Evolutionary conservation across 345 rosid genomes (phyloP), one percentile per base, ranked within the genome.

Genomic region (Acer yangbiense): DNA sequence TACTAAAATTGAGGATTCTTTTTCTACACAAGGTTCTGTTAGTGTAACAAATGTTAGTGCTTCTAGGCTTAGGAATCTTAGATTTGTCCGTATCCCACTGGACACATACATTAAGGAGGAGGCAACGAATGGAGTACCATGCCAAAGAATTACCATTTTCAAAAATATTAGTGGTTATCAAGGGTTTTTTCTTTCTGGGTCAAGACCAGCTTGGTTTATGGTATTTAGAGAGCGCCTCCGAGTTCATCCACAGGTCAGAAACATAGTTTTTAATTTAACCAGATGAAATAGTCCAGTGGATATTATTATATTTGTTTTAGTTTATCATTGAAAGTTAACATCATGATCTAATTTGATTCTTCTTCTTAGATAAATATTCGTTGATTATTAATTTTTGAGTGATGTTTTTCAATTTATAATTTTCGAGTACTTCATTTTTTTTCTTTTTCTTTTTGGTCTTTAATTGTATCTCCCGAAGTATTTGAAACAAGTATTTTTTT

Each of bases 201-300:
- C 91, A 78, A 91, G 97, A 82, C 99, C 99, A 2, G 88, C 90
- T 77, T 96, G 99, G 99, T 92, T 94, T 84, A 96, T 96, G 99
- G 85, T 92, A 65, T 88, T 94, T 77, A 92, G 99, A 81, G 98
- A 92, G 76, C 84, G 99, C 75, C 88, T 94, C 67, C 89, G 99
- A 72, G 82, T 94, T 87, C 99, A 96, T 86, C 93, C 99, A 78
- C 99, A 96, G 99, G 99, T 94, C 74, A 79, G 85, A 78, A 79
- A 73, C 60, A 3, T 18, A 39, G 73, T n/a, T 73, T 46, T 18
- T 14, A 78, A 48, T 69, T 41, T 13, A 65, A 10, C 29, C 21
- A 46, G 9, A 44, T 17, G 39, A 68, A 35, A 25, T 35, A 66
- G 14, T 55, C 17, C 57, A 63, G 18, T 52, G 75, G 17, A 35